Evolutionary conservation across 371 early-diverging fungal genomes (phyloP).

Genomic region (Neoconidiobolus thromboides): DNA sequence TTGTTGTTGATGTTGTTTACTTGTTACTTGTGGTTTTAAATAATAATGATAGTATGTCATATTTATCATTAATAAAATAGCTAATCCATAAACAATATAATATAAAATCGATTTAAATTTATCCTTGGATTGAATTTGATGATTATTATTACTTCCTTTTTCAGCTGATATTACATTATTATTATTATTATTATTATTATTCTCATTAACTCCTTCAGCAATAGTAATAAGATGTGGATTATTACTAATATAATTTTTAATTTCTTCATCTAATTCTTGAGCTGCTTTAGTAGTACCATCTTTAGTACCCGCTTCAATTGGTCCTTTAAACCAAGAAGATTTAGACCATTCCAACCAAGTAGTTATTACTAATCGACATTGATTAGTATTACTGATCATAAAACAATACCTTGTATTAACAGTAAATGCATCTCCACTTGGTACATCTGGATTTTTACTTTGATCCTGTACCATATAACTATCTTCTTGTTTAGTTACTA

Average conservation of each 20-base stretch:
- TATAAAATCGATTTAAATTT: too few species aligned
- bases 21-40: too few species aligned
- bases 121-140: too few species aligned
- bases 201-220: neutral
- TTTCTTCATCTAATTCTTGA: neutral
- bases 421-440: constrained; percentile 1
- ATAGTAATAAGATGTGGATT: constrained; percentile 1
- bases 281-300: constrained; percentile 4
- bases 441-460: constrained; percentile 4
- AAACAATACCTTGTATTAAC: neutral
- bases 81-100: too few species aligned
- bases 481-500: constrained; percentile 28
- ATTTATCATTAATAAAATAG: too few species aligned
- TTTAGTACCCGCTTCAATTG: constrained; percentile 1
- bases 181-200: neutral
- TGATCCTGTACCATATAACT: neutral
- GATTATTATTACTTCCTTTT: too few species aligned
- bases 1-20: too few species aligned
- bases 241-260: neutral
- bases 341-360: constrained; percentile 1
- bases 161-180: too few species aligned
- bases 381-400: neutral
- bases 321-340: constrained; percentile 4
- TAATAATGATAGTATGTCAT: too few species aligned
- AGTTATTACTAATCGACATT: neutral